phyloP scores from a whole-genome alignment of 2,329 filamentous ascomycete genomes.

The Colletotrichum acutatum region DNA sequence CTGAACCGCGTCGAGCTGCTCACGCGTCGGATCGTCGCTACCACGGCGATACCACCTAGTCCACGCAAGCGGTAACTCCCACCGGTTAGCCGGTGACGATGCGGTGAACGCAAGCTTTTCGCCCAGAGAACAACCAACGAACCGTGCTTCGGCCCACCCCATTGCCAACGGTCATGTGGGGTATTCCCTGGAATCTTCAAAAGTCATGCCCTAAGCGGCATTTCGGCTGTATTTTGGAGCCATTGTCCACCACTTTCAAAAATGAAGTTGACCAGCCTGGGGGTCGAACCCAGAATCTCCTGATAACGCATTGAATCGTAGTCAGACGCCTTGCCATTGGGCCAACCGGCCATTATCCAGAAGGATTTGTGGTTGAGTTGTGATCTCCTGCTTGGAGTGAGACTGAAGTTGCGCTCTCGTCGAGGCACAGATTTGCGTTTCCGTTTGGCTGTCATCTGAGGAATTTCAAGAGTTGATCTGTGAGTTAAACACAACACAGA shows the following conservation, averaged over 20 bases:
- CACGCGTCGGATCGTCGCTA: neutral
- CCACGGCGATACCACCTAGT: neutral
- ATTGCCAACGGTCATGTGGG: slow-evolving; percentile 1
- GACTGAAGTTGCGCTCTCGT: neutral
- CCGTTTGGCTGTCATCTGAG: neutral
- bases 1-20: slow-evolving; percentile 1
- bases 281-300: slow-evolving; percentile 37
- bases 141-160: slow-evolving; percentile 26
- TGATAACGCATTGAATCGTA: slow-evolving; percentile 44
- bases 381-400: fast-evolving
- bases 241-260: neutral
- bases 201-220: slow-evolving; percentile 8
- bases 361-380: neutral
- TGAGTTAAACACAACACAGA: neutral
- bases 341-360: slow-evolving; percentile 40
- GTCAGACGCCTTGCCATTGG: slow-evolving; percentile 57
- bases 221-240: neutral
- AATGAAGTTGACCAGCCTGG: slow-evolving; percentile 28
- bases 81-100: neutral
- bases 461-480: neutral
- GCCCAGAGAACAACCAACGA: slow-evolving; percentile 24
- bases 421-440: neutral
- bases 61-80: neutral
- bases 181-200: neutral
- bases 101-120: slow-evolving; percentile 21